Base-by-base conservation (phyloP, 2,329 filamentous ascomycete species). In the Proliferodiscus dingleyae region DNA sequence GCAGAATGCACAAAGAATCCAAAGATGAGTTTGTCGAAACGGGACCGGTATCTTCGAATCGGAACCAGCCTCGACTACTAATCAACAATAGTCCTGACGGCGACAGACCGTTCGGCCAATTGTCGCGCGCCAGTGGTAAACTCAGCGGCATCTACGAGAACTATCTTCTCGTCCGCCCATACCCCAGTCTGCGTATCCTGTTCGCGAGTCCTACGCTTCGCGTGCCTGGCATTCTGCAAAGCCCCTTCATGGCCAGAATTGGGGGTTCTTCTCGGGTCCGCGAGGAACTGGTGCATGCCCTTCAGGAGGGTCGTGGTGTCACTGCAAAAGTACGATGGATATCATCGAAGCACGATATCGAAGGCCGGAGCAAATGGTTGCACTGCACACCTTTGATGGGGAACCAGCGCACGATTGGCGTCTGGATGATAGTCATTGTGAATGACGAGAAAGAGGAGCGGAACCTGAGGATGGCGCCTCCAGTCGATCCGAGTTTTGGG, bases 361-460 rank as follows among this genome's bases (percentile, higher is more conserved):
- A 69, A 15, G 85, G 84, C 0, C 73, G 83, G 15, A 74, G 76
- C 39, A 74, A 84, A 34, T 89, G 85, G 85, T 84, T 89, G 32
- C 85, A 89, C 62, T 86, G 83, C 59, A 89, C 85, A 18, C 85
- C 86, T 2, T 67, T 89, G 3, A 65, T 86, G 3, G 84, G 83
- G 2, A 73, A 73, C 33, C 81, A 81, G 51, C 81, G 82, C 2
- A 70, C 76, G 3, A 78, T 89, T 0, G 86, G 86, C 13, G 84
- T 88, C 0, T 89, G 85, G 85, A 86, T 89, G 81, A 72, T 89
- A 5, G 74, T 89, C 1, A 71, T 89, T 11, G 78, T 87, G 3
- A 83, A 88, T 51, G 81, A 81, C 43, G 80, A 85, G 16, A 38
- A 45, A 3, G 30, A 15, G 29, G 21, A 19, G 4, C 58, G 51